Percentiles rank a stretch among this genome's conserved stretches.
These are phyloP conservation scores for Prunus campanulata DNA, from an alignment of 306 rosid species.

Conservation along the genomic window DNA sequence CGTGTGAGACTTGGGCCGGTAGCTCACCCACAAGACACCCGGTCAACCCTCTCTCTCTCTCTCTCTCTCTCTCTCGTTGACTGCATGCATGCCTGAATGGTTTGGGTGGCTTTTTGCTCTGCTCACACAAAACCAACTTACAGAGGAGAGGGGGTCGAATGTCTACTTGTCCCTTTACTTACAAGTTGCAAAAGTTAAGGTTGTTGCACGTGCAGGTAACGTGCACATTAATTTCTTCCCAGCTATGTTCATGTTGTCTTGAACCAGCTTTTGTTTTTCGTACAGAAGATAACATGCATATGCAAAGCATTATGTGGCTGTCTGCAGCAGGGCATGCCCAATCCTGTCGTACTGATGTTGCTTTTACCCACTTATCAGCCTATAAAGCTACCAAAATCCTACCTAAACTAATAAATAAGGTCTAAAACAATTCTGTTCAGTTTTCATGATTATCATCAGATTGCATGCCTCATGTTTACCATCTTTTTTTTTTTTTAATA, in stretches of 20 bases:
- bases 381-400: not conserved
- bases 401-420: not conserved
- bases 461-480: no score
- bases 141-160: not conserved
- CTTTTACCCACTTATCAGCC: not conserved
- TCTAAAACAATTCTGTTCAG: no score
- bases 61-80: constrained; percentile 30
- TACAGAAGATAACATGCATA: no score
- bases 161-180: not conserved
- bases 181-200: constrained; percentile 16
- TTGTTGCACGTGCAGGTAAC: constrained; percentile 35
- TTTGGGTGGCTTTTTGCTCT: constrained; percentile 41
- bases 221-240: not conserved
- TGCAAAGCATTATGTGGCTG: no score
- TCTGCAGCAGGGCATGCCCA: no score
- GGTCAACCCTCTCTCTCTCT: constrained; percentile 69
- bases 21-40: constrained; percentile 95
- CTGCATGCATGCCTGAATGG: constrained; percentile 17
- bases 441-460: no score
- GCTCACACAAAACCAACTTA: constrained; percentile 30
- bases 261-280: not conserved
- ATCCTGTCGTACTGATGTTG: no score
- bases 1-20: constrained; percentile 87
- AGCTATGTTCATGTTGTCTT: not conserved
- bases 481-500: no score